A percentile compares a stretch with the other conserved stretches of the same genome.
Conservation (phyloP, 352 stramenopile genomes). For the Globisporangium ultimum region DNA sequence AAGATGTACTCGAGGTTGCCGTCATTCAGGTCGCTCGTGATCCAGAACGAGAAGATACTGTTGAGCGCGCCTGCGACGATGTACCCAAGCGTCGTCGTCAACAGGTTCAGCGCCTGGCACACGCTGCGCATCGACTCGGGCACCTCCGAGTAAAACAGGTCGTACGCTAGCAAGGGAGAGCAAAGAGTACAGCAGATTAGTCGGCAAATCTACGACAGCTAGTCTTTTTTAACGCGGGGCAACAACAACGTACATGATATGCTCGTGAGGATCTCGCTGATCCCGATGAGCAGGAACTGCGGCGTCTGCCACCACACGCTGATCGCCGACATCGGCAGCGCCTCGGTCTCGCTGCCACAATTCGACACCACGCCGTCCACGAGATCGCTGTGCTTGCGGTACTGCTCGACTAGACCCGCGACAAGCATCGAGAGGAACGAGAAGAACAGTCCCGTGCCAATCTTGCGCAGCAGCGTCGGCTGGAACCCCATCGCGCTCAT, state of each 20-base stretch:
- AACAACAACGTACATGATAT: constrained; percentile 69
- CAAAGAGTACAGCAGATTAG: neutral
- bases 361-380: constrained; percentile 59
- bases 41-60: constrained; percentile 89
- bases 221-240: too few relatives aligned
- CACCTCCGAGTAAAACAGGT: constrained; percentile 92
- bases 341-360: constrained; percentile 61
- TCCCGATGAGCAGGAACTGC: constrained; percentile 88
- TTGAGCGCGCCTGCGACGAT: constrained; percentile 81
- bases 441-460: constrained; percentile 84
- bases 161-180: constrained; percentile 47
- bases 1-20: constrained; percentile 90
- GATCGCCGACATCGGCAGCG: constrained; percentile 71
- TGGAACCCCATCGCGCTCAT: constrained; percentile 61
- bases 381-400: constrained; percentile 55
- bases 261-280: constrained; percentile 88
- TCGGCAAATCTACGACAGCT: neutral
- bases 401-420: constrained; percentile 64
- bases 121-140: constrained; percentile 90
- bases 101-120: constrained; percentile 86
- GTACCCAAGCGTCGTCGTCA: constrained; percentile 88
- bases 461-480: constrained; percentile 83
- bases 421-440: constrained; percentile 71
- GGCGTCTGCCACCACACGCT: constrained; percentile 90
- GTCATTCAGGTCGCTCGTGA: constrained; percentile 89